Evolutionary conservation across 1,284 basidiomycete species (phyloP).

Genomic region (Abortiporus biennis): DNA sequence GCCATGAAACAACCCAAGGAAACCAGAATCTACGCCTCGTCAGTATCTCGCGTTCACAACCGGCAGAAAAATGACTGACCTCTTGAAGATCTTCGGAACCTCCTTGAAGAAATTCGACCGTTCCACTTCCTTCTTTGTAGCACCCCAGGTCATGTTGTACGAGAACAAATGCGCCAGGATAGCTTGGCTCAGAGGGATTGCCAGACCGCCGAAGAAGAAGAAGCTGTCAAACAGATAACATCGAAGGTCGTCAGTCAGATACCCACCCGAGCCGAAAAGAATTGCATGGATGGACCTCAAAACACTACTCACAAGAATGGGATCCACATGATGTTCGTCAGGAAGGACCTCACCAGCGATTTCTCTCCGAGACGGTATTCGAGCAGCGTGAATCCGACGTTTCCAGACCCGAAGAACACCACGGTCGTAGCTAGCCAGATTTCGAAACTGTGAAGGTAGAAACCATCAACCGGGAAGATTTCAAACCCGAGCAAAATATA

Average conservation of each 20-base stretch:
- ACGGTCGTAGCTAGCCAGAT: conserved; percentile 44
- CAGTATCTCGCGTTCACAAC: neutral
- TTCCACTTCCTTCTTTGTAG: conserved; percentile 43
- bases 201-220: conserved; percentile 51
- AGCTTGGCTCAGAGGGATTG: conserved; percentile 40
- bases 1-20: conserved; percentile 33
- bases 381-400: conserved; percentile 39
- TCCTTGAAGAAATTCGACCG: conserved; percentile 56
- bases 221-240: conserved; percentile 30
- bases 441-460: conserved; percentile 37
- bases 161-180: conserved; percentile 48
- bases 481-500: conserved; percentile 40
- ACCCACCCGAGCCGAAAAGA: conserved; percentile 8
- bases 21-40: conserved; percentile 38
- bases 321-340: conserved; percentile 41
- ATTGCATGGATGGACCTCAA: conserved; percentile 9
- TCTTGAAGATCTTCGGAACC: conserved; percentile 45
- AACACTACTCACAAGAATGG: conserved; percentile 35
- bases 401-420: conserved; percentile 44
- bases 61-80: conserved; percentile 11
- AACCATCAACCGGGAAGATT: conserved; percentile 38
- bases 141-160: conserved; percentile 51
- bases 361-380: conserved; percentile 43
- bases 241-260: neutral
- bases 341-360: conserved; percentile 25